Evolutionary conservation across 23 red algal genomes (phyloP), one percentile per base, ranked within the genome.

Genomic region (Pyropia yezoensis): DNA sequence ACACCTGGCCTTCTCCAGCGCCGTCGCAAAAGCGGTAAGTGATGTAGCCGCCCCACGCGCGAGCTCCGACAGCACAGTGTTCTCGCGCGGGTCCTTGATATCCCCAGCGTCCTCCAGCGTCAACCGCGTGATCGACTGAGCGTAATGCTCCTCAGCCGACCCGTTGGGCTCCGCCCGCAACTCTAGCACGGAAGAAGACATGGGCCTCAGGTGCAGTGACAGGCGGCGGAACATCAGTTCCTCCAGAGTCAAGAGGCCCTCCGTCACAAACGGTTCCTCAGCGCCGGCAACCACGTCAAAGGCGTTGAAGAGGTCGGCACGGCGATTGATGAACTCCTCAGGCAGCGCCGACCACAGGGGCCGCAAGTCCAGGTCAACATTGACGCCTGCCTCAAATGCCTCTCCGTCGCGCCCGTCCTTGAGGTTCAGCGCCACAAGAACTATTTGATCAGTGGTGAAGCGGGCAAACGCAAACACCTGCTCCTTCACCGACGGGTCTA

Each of bases 391-490:
- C 52, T 67, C 64, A 65, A 73, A 90, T 12, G 76, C 66, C 52
- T 57, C 67, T 18, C 85, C 93, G 68, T 97, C 93, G 3, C 50
- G 71, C 18, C 25, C 77, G 63, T 84, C 83, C 49, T 77, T 77
- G 30, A 97, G 69, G 67, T 97, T 97, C 7, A 79, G 49, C 2
- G 80, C 85, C 22, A 87, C 72, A 1, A 97, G 57, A 6, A 91
- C 27, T 33, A 97, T 58, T 61, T 91, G 76, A n/a, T 86, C 69
- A 50, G 71, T 61, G 4, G 80, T 87, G 71, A 78, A 87, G 15
- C 93, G 85, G 19, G 84, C 85, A 61, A 97, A 97, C 14, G 93
- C 74, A 52, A 97, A 90, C 2, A 90, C 80, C 50, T 97, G 93
- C 34, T 90, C 71, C 63, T 87, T 83, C 53, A 82, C 59, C 9